Conservation (phyloP, 73 alveolate genomes). For the Blepharisma japonicum region DNA sequence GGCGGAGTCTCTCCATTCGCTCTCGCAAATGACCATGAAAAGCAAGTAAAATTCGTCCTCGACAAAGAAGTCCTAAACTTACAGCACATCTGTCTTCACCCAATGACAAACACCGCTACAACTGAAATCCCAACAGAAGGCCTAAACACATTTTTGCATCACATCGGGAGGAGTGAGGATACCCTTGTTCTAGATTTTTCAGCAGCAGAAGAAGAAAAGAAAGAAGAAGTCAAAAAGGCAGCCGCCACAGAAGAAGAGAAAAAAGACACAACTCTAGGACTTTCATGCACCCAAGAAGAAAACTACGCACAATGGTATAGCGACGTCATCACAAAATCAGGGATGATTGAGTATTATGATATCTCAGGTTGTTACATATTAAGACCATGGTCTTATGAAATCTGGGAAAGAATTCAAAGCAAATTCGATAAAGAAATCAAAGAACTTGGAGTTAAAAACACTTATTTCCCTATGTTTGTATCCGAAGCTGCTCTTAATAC, state of each 20-base stretch:
- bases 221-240: slow-evolving; percentile 52
- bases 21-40: slow-evolving; percentile 82
- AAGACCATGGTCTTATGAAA: slow-evolving; percentile 97
- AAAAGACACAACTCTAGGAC: slow-evolving; percentile 71
- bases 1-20: slow-evolving; percentile 93
- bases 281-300: slow-evolving; percentile 76
- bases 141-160: slow-evolving; percentile 22
- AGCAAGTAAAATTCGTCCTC: slow-evolving; percentile 72
- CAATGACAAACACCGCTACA: slow-evolving; percentile 88
- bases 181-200: slow-evolving; percentile 29
- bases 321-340: slow-evolving; percentile 95
- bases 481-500: slow-evolving; percentile 91
- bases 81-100: slow-evolving; percentile 79
- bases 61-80: slow-evolving; percentile 72
- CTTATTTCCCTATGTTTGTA: slow-evolving; percentile 99
- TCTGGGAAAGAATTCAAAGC: slow-evolving; percentile 94
- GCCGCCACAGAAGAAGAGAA: slow-evolving; percentile 55
- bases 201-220: slow-evolving; percentile 45
- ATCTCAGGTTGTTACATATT: slow-evolving; percentile 97
- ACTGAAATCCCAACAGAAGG: slow-evolving; percentile 75
- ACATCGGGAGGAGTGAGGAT: slow-evolving; percentile 29
- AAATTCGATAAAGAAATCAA: slow-evolving; percentile 87
- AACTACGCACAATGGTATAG: slow-evolving; percentile 96
- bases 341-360: slow-evolving; percentile 99
- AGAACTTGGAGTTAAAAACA: slow-evolving; percentile 86